A percentile compares a stretch with the other conserved stretches of the same genome.
Conservation (phyloP, 2,329 filamentous ascomycete species). For the Trichoderma sp. region DNA sequence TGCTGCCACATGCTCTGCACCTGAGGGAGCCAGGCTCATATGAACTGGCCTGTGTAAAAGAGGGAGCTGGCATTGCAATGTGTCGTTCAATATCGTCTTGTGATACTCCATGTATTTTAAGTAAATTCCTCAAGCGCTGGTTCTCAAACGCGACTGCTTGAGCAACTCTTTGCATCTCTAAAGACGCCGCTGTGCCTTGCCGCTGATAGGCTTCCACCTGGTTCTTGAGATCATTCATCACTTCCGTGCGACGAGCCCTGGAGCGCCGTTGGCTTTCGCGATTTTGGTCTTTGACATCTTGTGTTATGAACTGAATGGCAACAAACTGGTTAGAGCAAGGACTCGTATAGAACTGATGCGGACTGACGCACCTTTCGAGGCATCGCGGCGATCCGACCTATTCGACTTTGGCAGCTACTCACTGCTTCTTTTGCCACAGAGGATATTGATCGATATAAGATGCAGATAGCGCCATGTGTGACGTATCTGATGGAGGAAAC, state of each 20-base stretch:
- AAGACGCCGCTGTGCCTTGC: conserved; percentile 15
- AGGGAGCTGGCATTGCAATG: background rate
- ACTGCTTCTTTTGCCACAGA: background rate
- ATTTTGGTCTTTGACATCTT: conserved; percentile 22
- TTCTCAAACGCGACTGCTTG: conserved; percentile 18
- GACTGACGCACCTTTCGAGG: conserved; percentile 7
- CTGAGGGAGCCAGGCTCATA: background rate
- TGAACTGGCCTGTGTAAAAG: background rate
- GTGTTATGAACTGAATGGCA: background rate
- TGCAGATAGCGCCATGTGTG: background rate
- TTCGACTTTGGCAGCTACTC: background rate
- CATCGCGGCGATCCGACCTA: background rate
- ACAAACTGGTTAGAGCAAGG: background rate
- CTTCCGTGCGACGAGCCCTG: conserved; percentile 18
- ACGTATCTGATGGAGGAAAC: background rate
- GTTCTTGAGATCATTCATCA: conserved; percentile 22
- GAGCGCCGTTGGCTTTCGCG: conserved; percentile 26
- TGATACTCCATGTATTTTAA: conserved; percentile 15
- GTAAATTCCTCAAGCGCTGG: conserved; percentile 14
- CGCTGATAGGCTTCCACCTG: conserved; percentile 20
- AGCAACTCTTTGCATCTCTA: conserved; percentile 24
- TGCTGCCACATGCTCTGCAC: conserved; percentile 6
- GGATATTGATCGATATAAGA: background rate
- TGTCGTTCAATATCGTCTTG: conserved; percentile 14
- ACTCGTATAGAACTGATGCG: background rate